Evolutionary conservation across 352 stramenopile genomes (phyloP).

Genomic region (Pythium apleroticum): DNA sequence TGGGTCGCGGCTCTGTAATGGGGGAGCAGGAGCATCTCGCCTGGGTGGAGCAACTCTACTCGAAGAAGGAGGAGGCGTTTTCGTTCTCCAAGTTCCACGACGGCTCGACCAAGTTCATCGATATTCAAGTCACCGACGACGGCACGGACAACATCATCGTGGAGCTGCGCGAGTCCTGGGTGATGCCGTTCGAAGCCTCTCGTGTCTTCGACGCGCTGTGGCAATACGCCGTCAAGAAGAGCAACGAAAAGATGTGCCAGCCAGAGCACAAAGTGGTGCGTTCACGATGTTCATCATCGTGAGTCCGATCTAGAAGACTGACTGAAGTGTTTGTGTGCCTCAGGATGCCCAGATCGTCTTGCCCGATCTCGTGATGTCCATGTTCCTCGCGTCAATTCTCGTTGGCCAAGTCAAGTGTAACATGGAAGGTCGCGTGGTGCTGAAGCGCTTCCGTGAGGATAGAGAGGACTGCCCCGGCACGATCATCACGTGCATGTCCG

Average conservation of each 20-base stretch:
- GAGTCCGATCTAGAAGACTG: neutral
- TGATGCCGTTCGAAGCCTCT: conserved; percentile 11
- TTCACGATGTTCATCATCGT: neutral
- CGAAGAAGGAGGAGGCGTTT: neutral
- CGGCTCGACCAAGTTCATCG: conserved; percentile 17
- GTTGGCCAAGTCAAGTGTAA: neutral
- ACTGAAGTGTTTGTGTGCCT: neutral
- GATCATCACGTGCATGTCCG: conserved; percentile 5
- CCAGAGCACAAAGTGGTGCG: conserved; percentile 9
- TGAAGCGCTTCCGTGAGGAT: conserved; percentile 8
- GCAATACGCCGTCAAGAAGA: conserved; percentile 7
- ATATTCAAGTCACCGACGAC: conserved; percentile 10
- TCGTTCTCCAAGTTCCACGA: conserved; percentile 15
- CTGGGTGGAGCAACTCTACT: conserved; percentile 6
- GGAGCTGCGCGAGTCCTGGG: conserved; percentile 14
- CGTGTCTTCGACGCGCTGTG: conserved; percentile 15
- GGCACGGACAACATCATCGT: conserved; percentile 5
- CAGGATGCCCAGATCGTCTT: neutral
- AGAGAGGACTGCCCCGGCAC: neutral
- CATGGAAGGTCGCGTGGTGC: neutral
- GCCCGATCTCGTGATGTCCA: conserved; percentile 3
- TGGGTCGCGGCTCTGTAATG: neutral
- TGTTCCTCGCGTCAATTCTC: neutral
- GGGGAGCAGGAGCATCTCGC: conserved; percentile 1
- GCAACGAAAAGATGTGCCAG: conserved; percentile 5